Evolutionary conservation across 345 rosid species (phyloP).

Genomic region (rapeseed (Brassica napus)): DNA sequence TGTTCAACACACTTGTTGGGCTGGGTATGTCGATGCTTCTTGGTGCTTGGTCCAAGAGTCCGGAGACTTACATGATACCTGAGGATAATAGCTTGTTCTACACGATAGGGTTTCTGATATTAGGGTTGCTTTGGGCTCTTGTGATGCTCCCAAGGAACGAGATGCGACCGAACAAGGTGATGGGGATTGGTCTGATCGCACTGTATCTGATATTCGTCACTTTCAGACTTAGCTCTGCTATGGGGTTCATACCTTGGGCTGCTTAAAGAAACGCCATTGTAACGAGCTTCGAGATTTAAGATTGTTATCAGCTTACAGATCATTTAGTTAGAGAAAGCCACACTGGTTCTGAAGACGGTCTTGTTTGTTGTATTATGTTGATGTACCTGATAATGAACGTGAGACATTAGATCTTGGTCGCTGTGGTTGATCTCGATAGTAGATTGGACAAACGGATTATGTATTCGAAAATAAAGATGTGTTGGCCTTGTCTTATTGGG

Average conservation of each 20-base stretch:
- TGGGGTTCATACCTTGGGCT: slow-evolving; percentile 44
- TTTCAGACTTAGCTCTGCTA: slow-evolving; percentile 39
- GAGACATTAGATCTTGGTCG: background rate
- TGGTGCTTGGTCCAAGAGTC: slow-evolving; percentile 74
- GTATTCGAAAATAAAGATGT: background rate
- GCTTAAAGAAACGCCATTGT: slow-evolving; percentile 14
- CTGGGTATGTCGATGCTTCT: slow-evolving; percentile 77
- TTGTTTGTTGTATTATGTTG: slow-evolving; percentile 6
- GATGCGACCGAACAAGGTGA: slow-evolving; percentile 68
- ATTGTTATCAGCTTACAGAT: background rate
- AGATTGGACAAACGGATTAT: background rate
- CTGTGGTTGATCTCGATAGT: background rate
- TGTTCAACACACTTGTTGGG: slow-evolving; percentile 93
- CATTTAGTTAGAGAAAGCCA: slow-evolving; percentile 13
- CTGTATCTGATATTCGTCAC: slow-evolving; percentile 50
- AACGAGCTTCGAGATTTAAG: slow-evolving; percentile 1
- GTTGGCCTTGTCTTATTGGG: background rate
- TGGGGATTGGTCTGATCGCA: slow-evolving; percentile 51
- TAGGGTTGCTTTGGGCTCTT: slow-evolving; percentile 71
- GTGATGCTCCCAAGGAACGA: slow-evolving; percentile 63
- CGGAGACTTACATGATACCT: slow-evolving; percentile 58
- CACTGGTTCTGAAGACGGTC: background rate
- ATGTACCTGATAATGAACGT: background rate
- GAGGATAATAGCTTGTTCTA: slow-evolving; percentile 59
- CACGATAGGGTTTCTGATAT: slow-evolving; percentile 72